A percentile compares a stretch with the other conserved stretches of the same genome.
phyloP scores from a whole-genome alignment of 768 basidiomycete genomes.

The Xanthoconium purpureum region DNA sequence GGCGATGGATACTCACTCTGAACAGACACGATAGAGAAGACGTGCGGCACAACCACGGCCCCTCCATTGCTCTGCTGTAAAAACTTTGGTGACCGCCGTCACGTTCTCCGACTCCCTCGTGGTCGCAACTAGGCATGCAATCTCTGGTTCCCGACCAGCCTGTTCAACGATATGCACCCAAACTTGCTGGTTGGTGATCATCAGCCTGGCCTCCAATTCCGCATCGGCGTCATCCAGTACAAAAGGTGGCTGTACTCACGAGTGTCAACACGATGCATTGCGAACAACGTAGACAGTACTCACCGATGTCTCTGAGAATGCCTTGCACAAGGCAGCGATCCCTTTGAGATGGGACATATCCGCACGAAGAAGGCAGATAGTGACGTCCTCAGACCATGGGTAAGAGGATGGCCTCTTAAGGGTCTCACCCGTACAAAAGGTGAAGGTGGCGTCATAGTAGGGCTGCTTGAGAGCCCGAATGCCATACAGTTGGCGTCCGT shows the following conservation, averaged over 20 bases:
- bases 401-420: constrained; percentile 20
- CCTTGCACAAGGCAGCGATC: constrained; percentile 47
- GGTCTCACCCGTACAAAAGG: constrained; percentile 49
- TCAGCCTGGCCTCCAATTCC: constrained; percentile 43
- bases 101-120: constrained; percentile 57
- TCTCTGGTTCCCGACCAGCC: constrained; percentile 27
- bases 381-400: constrained; percentile 5
- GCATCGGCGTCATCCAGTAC: constrained; percentile 42
- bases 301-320: constrained; percentile 62
- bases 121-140: constrained; percentile 69
- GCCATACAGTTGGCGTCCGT: background rate
- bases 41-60: constrained; percentile 56
- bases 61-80: constrained; percentile 53
- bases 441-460: constrained; percentile 63
- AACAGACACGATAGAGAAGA: constrained; percentile 56
- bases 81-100: constrained; percentile 72
- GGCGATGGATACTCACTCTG: constrained; percentile 39
- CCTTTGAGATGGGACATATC: constrained; percentile 24
- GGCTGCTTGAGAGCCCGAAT: constrained; percentile 34
- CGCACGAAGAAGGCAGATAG: constrained; percentile 35
- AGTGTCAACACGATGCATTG: background rate
- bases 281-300: constrained; percentile 16
- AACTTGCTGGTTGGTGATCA: constrained; percentile 46
- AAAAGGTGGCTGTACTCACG: constrained; percentile 50
- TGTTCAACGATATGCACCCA: constrained; percentile 56